These are phyloP conservation scores for Podaxis mareebaensis DNA, from an alignment of 768 basidiomycete genomes.

Conservation along the genomic window DNA sequence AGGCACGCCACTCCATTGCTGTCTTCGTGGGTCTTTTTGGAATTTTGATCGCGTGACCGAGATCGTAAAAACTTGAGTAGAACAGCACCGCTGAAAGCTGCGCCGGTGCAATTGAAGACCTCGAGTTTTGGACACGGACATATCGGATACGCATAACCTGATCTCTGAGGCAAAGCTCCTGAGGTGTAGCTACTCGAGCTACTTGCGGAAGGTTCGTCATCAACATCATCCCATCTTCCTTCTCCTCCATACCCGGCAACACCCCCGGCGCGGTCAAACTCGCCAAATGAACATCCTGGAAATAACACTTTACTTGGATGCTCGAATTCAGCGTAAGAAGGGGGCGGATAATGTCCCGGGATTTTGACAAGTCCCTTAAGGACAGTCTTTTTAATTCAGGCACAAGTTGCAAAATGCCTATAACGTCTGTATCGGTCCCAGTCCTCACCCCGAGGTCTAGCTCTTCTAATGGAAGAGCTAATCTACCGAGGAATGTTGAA, in stretches of 20 bases:
- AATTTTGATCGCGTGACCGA: background rate
- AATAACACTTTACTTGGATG: background rate
- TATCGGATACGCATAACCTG: background rate
- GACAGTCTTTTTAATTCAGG: constrained; percentile 3
- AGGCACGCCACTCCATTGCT: background rate
- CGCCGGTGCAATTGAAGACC: background rate
- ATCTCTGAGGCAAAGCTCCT: background rate
- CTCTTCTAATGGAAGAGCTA: background rate
- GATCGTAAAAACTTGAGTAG: background rate
- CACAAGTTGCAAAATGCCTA: background rate
- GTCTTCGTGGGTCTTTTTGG: background rate
- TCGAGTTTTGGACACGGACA: constrained; percentile 10
- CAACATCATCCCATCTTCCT: background rate
- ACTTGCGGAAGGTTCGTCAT: background rate
- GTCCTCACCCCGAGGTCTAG: background rate
- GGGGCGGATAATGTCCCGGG: background rate
- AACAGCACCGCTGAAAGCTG: background rate
- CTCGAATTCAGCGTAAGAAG: too few relatives aligned
- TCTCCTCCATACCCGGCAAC: background rate
- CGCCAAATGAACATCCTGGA: background rate
- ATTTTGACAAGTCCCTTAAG: background rate
- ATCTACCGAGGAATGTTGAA: background rate
- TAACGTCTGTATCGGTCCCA: background rate
- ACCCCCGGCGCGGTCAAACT: background rate
- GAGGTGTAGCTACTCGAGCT: background rate